Evolutionary conservation across 2,329 filamentous ascomycete genomes (phyloP).

Genomic region (Sporothrix curviconia): DNA sequence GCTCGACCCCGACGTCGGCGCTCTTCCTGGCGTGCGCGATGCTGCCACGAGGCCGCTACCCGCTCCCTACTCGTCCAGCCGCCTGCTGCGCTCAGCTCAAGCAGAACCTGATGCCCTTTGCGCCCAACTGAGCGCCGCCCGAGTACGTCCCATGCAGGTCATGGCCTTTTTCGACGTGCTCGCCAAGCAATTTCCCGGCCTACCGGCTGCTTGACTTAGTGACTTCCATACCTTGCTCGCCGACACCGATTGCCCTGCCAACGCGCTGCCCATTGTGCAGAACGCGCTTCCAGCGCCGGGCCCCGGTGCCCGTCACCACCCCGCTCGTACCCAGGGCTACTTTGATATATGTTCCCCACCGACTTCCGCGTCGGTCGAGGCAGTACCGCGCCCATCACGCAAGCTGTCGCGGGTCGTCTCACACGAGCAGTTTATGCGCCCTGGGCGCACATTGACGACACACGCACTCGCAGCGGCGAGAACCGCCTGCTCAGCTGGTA

Average conservation of each 20-base stretch:
- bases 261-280: slow-evolving; percentile 94
- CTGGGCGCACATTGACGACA: slow-evolving; percentile 89
- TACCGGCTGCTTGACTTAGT: slow-evolving; percentile 81
- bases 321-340: slow-evolving; percentile 92
- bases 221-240: slow-evolving; percentile 88
- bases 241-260: slow-evolving; percentile 71
- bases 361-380: slow-evolving; percentile 86
- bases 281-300: slow-evolving; percentile 81
- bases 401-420: slow-evolving; percentile 78
- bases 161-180: slow-evolving; percentile 97
- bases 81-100: slow-evolving; percentile 55
- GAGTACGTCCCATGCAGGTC: slow-evolving; percentile 89
- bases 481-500: slow-evolving; percentile 92
- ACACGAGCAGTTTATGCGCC: slow-evolving; percentile 84
- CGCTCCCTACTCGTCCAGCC: slow-evolving; percentile 53
- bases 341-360: slow-evolving; percentile 97
- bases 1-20: slow-evolving; percentile 73
- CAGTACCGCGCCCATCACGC: slow-evolving; percentile 88
- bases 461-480: slow-evolving; percentile 81
- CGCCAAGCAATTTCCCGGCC: slow-evolving; percentile 76
- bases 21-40: slow-evolving; percentile 79
- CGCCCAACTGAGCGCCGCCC: slow-evolving; percentile 68
- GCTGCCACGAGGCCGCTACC: slow-evolving; percentile 63
- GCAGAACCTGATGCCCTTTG: slow-evolving; percentile 52
- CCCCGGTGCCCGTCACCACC: slow-evolving; percentile 83